Evolutionary conservation across 2,329 filamentous ascomycete genomes (phyloP).

Genomic region (Bipolaris victoriae): DNA sequence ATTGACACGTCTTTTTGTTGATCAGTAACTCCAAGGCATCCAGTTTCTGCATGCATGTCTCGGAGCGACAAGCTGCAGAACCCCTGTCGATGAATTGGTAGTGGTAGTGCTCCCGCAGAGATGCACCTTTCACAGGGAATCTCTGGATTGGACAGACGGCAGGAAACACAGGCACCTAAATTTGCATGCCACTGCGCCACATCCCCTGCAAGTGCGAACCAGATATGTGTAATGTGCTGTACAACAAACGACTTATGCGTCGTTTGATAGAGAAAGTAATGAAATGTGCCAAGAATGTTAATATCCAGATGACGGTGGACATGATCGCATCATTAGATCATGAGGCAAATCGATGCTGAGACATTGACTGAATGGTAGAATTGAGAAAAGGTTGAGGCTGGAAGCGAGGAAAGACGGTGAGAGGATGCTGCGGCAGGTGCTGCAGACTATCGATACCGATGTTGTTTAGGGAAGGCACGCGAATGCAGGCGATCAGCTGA

Average conservation of each 20-base stretch:
- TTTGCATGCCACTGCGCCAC: constrained; percentile 3
- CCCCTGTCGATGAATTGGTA: neutral
- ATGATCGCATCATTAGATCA: constrained; percentile 1
- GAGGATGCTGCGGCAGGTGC: constrained; percentile 1
- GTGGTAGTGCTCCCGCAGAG: neutral
- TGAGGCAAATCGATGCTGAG: neutral
- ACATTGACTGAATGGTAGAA: neutral
- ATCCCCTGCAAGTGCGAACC: neutral
- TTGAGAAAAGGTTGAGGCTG: constrained; percentile 1
- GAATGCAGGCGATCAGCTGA: constrained; percentile 1
- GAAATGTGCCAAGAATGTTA: neutral
- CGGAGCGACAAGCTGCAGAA: neutral
- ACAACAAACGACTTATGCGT: neutral
- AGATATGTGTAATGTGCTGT: constrained; percentile 4
- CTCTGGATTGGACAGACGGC: neutral
- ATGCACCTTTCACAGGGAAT: constrained; percentile 1
- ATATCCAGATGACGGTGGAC: neutral
- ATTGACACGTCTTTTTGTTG: constrained; percentile 1
- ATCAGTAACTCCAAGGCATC: neutral
- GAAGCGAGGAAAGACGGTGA: constrained; percentile 17
- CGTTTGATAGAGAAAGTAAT: constrained; percentile 1
- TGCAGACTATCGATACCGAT: constrained; percentile 5
- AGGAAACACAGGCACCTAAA: neutral
- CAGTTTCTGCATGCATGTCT: neutral
- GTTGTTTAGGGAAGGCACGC: constrained; percentile 9